Percentiles rank a stretch among this genome's conserved stretches.
These are phyloP conservation scores for Calamus simplicifolius DNA, from an alignment of 176 grass and related monocot species.

Conservation along the genomic window DNA sequence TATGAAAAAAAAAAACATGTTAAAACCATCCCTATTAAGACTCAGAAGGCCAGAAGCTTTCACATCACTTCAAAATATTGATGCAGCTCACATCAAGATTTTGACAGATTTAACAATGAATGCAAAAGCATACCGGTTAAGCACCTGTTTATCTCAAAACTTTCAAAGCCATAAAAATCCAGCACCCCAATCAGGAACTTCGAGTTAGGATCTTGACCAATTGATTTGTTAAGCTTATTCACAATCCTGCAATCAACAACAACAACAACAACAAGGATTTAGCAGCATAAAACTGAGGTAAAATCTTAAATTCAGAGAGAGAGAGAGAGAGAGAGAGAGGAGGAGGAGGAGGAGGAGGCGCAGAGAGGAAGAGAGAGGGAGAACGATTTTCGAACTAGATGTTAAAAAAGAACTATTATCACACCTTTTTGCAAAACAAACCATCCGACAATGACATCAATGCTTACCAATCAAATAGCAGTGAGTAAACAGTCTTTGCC, in stretches of 20 bases:
- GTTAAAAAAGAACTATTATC: too few relatives aligned
- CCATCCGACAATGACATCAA: not conserved
- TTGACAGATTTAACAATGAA: slow-evolving; percentile 25
- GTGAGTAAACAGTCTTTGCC: slow-evolving; percentile 88
- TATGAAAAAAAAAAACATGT: too few relatives aligned
- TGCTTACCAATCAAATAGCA: slow-evolving; percentile 91
- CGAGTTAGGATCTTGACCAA: slow-evolving; percentile 93
- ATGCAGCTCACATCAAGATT: not conserved
- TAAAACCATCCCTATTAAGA: too few relatives aligned
- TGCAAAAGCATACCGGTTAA: slow-evolving; percentile 79
- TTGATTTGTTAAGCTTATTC: slow-evolving; percentile 83
- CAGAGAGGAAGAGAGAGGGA: slow-evolving; percentile 5
- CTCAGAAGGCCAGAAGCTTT: too few relatives aligned
- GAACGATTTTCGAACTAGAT: not conserved
- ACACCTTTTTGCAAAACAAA: too few relatives aligned
- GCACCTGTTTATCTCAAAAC: slow-evolving; percentile 99
- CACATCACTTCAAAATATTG: too few relatives aligned
- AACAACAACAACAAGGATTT: too few relatives aligned
- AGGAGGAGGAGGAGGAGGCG: not conserved
- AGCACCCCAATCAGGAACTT: slow-evolving; percentile 90
- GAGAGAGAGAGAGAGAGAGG: slow-evolving; percentile 3
- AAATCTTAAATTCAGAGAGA: not conserved
- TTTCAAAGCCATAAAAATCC: slow-evolving; percentile 99
- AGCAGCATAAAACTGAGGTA: too few relatives aligned
- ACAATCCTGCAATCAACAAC: slow-evolving; percentile 61